Evolutionary conservation across 805 yeast species (phyloP).

Genomic region (Lachancea mirantina): DNA sequence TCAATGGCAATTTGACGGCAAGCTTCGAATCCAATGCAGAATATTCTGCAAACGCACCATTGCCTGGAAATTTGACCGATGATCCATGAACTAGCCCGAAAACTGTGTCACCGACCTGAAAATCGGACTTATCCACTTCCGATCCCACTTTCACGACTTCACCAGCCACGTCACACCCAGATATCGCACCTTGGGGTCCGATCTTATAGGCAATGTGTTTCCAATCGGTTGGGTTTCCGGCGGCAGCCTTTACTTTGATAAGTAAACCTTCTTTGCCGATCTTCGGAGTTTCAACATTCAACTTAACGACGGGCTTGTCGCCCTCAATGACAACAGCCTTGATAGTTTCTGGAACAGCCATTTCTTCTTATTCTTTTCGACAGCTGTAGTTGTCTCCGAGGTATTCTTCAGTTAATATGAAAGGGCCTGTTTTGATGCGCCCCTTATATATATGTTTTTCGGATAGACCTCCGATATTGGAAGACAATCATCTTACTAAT

Average conservation of each 20-base stretch:
- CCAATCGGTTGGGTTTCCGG: constrained; percentile 67
- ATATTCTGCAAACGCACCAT: constrained; percentile 59
- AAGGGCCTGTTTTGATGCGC: background rate
- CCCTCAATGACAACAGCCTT: constrained; percentile 39
- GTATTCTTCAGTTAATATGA: no score
- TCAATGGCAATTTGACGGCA: constrained; percentile 12
- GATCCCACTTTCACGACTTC: constrained; percentile 44
- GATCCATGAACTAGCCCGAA: constrained; percentile 51
- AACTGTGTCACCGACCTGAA: constrained; percentile 48
- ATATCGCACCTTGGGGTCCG: constrained; percentile 41
- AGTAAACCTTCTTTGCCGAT: constrained; percentile 35
- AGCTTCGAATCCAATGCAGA: constrained; percentile 32
- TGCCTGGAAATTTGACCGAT: constrained; percentile 32
- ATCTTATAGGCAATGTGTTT: constrained; percentile 41
- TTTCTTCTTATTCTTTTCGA: no score
- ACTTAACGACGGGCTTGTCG: constrained; percentile 23
- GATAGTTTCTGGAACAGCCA: constrained; percentile 29
- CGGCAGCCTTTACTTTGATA: constrained; percentile 49
- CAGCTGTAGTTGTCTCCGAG: no score
- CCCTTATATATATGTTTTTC: background rate
- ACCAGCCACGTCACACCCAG: constrained; percentile 60
- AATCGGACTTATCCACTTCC: constrained; percentile 26
- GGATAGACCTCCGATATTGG: no score
- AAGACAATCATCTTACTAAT: no score
- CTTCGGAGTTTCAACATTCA: constrained; percentile 29